These are phyloP conservation scores for Aureobasidium sp. DNA, from an alignment of 2,329 filamentous ascomycete genomes.

Conservation along the genomic window DNA sequence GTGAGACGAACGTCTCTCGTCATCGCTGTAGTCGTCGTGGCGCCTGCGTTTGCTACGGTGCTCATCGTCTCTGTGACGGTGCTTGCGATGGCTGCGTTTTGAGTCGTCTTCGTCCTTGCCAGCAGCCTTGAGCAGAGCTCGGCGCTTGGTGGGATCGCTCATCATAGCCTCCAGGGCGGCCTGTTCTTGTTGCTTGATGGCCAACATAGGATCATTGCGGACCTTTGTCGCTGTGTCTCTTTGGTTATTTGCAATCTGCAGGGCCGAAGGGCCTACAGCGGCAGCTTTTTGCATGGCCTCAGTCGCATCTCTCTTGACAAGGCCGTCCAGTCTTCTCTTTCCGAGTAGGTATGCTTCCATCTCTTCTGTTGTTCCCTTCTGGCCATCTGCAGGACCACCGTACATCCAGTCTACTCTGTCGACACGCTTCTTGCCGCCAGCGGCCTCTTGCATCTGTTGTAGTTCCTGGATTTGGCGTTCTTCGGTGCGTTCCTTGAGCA, in stretches of 20 bases:
- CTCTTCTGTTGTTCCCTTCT: slow-evolving; percentile 73
- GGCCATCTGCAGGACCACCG: slow-evolving; percentile 70
- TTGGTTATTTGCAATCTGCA: slow-evolving; percentile 63
- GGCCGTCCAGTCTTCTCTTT: slow-evolving; percentile 81
- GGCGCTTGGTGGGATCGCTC: slow-evolving; percentile 63
- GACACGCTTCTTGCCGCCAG: slow-evolving; percentile 71
- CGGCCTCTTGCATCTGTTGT: slow-evolving; percentile 78
- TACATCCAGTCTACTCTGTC: slow-evolving; percentile 99
- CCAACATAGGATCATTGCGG: slow-evolving; percentile 80
- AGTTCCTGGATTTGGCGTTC: slow-evolving; percentile 90
- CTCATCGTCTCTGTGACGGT: slow-evolving; percentile 26
- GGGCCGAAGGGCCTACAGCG: slow-evolving; percentile 44
- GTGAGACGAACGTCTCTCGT: slow-evolving; percentile 27
- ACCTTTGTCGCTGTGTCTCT: slow-evolving; percentile 82
- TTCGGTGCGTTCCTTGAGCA: slow-evolving; percentile 87
- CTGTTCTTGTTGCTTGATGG: slow-evolving; percentile 82
- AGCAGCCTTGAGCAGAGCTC: slow-evolving; percentile 54
- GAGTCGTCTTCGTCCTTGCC: slow-evolving; percentile 26
- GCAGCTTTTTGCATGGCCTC: slow-evolving; percentile 55
- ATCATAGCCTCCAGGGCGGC: slow-evolving; percentile 55
- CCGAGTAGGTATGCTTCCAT: slow-evolving; percentile 90
- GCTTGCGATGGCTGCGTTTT: slow-evolving; percentile 24
- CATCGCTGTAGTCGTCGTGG: slow-evolving; percentile 25
- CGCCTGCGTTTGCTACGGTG: slow-evolving; percentile 27
- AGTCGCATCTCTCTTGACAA: slow-evolving; percentile 73